Conservation (phyloP, 306 rosid species). For the Inga oerstediana region DNA sequence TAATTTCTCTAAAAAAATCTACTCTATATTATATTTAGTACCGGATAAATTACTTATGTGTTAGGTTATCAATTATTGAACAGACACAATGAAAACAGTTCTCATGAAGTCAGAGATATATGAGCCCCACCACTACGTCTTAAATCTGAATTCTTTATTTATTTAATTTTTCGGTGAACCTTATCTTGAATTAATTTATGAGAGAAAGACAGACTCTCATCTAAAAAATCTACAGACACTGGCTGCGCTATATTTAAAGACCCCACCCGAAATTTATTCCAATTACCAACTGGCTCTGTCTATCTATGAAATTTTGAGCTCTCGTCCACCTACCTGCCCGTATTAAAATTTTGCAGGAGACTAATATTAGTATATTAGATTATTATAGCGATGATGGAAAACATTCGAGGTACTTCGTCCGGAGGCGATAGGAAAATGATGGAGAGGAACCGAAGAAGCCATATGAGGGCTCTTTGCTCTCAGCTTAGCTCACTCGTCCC, state of each 20-base stretch:
- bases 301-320: background rate
- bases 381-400: slow-evolving; percentile 39
- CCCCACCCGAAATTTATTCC: slow-evolving; percentile 17
- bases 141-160: no score
- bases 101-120: background rate
- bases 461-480: background rate
- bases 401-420: background rate
- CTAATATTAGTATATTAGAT: background rate
- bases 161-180: no score
- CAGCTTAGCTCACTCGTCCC: background rate
- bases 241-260: background rate
- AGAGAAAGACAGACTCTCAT: background rate
- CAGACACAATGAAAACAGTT: background rate
- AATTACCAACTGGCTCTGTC: background rate
- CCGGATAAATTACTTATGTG: no score
- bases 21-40: no score
- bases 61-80: background rate
- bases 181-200: no score
- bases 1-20: no score
- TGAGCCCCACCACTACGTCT: background rate
- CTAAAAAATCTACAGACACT: no score
- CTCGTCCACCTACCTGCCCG: background rate
- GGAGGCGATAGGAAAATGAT: background rate
- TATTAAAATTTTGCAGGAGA: background rate
- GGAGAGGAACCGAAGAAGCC: slow-evolving; percentile 12